phyloP scores from a whole-genome alignment of 2,329 filamentous ascomycete genomes.

The Talaromyces sp. region DNA sequence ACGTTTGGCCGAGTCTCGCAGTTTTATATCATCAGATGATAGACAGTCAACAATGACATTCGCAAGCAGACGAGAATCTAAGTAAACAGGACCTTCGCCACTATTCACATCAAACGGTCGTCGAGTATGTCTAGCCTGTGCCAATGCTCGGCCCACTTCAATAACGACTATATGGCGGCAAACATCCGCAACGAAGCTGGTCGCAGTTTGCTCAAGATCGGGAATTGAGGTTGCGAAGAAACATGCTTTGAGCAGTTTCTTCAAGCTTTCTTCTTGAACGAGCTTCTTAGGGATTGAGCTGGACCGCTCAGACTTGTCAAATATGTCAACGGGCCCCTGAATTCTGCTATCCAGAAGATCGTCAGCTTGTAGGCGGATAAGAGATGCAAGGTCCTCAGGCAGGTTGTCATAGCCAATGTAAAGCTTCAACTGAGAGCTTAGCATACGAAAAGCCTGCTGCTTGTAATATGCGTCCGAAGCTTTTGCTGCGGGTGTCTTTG shows the following conservation, averaged over 20 bases:
- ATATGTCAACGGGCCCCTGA: conserved; percentile 61
- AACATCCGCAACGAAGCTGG: conserved; percentile 70
- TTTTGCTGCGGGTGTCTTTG: conserved; percentile 57
- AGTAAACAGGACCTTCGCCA: conserved; percentile 79
- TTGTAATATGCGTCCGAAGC: conserved; percentile 83
- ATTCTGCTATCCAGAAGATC: conserved; percentile 74
- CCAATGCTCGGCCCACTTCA: conserved; percentile 80
- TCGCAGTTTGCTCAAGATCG: conserved; percentile 73
- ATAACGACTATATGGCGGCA: conserved; percentile 88
- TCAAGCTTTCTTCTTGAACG: conserved; percentile 74
- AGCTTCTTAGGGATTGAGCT: conserved; percentile 84
- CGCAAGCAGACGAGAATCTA: conserved; percentile 81
- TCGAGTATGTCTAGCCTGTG: conserved; percentile 69
- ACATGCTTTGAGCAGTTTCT: conserved; percentile 82
- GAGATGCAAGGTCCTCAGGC: conserved; percentile 80
- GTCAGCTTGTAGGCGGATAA: conserved; percentile 83
- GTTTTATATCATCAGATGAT: conserved; percentile 73
- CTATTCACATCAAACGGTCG: conserved; percentile 79
- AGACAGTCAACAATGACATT: conserved; percentile 88
- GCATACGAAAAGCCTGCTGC: conserved; percentile 81
- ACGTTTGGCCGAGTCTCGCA: conserved; percentile 77
- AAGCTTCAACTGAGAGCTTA: conserved; percentile 85
- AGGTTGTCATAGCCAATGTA: conserved; percentile 82
- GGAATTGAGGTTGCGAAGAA: conserved; percentile 81
- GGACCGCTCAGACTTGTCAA: conserved; percentile 72